These are phyloP conservation scores for Brasenia schreberi DNA, from an alignment of 164 flowering plant species.

Conservation along the genomic window DNA sequence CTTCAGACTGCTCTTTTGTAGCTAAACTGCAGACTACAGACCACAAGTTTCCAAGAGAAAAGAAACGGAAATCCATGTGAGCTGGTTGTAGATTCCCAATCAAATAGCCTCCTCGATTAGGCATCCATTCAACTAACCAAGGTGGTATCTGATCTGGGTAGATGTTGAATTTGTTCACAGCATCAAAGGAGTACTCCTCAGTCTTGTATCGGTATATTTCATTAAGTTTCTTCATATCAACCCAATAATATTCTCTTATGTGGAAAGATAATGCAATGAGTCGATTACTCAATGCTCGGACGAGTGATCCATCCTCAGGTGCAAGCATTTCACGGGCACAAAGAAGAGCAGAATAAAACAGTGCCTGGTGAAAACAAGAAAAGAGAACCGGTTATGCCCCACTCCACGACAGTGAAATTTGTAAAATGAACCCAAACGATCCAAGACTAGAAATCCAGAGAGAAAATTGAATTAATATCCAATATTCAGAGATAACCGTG, in stretches of 20 bases:
- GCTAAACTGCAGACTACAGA: constrained; percentile 70
- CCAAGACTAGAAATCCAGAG: no score
- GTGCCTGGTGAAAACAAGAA: constrained; percentile 38
- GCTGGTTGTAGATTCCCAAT: constrained; percentile 93
- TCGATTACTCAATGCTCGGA: constrained; percentile 65
- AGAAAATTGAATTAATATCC: no score
- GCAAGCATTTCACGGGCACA: constrained; percentile 85
- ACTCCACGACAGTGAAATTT: background rate
- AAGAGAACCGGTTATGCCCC: background rate
- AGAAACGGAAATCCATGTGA: constrained; percentile 94
- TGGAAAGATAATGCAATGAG: constrained; percentile 77
- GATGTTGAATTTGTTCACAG: constrained; percentile 88
- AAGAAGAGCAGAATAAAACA: constrained; percentile 78
- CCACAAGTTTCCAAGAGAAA: constrained; percentile 88
- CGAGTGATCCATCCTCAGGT: constrained; percentile 67
- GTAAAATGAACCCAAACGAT: no score
- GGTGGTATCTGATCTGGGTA: constrained; percentile 89
- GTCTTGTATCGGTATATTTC: constrained; percentile 84
- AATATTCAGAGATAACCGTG: no score
- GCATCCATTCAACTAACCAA: constrained; percentile 87
- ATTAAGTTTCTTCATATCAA: constrained; percentile 69
- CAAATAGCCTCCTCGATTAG: constrained; percentile 70
- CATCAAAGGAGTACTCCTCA: constrained; percentile 90
- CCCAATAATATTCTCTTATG: constrained; percentile 85
- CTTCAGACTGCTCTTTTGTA: constrained; percentile 64